A percentile compares a stretch with the other conserved stretches of the same genome.
Conservation (phyloP, 257 asterid genomes). For the Solanum raphanifolium region DNA sequence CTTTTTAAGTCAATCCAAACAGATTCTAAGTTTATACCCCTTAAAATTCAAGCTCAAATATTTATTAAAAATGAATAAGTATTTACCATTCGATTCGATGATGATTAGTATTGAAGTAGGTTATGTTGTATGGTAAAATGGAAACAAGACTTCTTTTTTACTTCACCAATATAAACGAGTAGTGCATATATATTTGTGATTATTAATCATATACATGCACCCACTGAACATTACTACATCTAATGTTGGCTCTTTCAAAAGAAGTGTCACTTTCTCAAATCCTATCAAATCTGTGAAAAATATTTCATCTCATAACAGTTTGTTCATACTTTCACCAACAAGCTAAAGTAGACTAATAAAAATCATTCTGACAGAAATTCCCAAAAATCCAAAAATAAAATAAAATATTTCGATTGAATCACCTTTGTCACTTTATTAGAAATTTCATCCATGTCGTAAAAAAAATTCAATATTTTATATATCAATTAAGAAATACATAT, state of each 20-base stretch:
- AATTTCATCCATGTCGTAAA: not conserved
- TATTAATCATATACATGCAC: not conserved
- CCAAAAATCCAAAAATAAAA: not conserved
- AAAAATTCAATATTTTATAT: not conserved
- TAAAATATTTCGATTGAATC: not conserved
- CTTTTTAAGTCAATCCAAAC: too few relatives aligned
- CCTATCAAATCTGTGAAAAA: not conserved
- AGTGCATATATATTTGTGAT: not conserved
- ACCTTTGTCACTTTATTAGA: not conserved
- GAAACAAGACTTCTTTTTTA: not conserved
- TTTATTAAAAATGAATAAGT: fast-evolving
- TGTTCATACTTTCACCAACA: not conserved
- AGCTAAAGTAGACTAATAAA: not conserved
- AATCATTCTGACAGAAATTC: not conserved
- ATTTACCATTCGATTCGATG: not conserved
- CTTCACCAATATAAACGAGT: not conserved
- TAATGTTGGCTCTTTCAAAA: not conserved
- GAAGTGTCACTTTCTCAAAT: not conserved
- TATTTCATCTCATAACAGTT: not conserved
- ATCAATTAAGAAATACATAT: too few relatives aligned
- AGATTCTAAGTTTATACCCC: too few relatives aligned
- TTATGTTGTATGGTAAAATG: not conserved
- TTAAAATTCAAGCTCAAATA: not conserved
- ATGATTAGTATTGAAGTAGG: not conserved
- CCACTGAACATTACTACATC: not conserved